phyloP scores from a whole-genome alignment of 129 eudicot genomes.

The Flaveria trinervia region DNA sequence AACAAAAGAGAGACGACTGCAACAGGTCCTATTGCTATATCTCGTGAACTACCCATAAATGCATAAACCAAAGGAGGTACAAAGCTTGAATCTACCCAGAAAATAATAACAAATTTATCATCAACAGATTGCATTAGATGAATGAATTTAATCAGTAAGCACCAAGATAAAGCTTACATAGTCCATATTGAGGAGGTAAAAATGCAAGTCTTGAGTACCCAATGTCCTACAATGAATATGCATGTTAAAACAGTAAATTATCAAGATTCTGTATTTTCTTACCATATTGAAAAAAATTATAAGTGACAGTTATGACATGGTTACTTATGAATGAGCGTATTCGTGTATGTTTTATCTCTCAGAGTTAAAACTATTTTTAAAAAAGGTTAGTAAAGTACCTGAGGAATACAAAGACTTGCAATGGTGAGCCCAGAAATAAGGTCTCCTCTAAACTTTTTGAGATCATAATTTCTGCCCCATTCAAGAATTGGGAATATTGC shows the following conservation, averaged over 20 bases:
- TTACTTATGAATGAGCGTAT: background rate
- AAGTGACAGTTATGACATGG: background rate
- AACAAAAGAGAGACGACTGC: conserved; percentile 83
- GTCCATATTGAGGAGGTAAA: conserved; percentile 70
- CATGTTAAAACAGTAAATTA: conserved; percentile 12
- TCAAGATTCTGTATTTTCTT: conserved; percentile 13
- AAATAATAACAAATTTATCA: conserved; percentile 6
- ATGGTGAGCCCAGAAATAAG: conserved; percentile 81
- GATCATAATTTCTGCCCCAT: conserved; percentile 67
- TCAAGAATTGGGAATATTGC: conserved; percentile 87
- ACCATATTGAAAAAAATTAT: background rate
- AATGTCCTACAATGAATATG: conserved; percentile 53
- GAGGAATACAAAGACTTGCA: conserved; percentile 91
- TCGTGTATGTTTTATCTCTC: background rate
- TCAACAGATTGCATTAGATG: background rate
- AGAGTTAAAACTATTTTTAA: background rate
- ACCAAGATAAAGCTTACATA: conserved; percentile 55
- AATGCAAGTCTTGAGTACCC: conserved; percentile 78
- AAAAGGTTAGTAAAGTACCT: conserved; percentile 38
- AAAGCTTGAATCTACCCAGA: conserved; percentile 70
- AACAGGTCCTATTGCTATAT: conserved; percentile 93
- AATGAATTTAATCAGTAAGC: background rate
- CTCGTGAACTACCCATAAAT: conserved; percentile 92
- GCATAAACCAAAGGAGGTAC: conserved; percentile 89
- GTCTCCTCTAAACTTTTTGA: conserved; percentile 72